phyloP scores from a whole-genome alignment of 2,329 filamentous ascomycete species.

The Trichoderma oligosporum region DNA sequence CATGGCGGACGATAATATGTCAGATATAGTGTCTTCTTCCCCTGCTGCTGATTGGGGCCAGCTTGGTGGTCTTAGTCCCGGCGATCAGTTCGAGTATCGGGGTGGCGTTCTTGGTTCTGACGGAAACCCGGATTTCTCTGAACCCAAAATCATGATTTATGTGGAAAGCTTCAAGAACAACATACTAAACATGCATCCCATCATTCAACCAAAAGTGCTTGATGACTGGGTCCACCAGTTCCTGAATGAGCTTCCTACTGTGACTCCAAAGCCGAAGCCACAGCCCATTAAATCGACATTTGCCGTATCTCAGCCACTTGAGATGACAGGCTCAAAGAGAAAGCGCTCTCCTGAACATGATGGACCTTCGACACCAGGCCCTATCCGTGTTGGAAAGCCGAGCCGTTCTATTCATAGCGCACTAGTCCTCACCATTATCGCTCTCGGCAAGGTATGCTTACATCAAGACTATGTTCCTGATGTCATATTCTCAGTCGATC shows the following conservation, averaged over 20 bases:
- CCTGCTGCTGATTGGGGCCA: slow-evolving; percentile 58
- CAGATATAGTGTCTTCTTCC: slow-evolving; percentile 52
- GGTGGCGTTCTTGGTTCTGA: slow-evolving; percentile 39
- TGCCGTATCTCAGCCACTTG: slow-evolving; percentile 30
- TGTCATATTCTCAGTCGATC: slow-evolving; percentile 44
- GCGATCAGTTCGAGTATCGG: slow-evolving; percentile 39
- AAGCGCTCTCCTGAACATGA: slow-evolving; percentile 51
- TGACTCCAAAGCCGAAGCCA: slow-evolving; percentile 27
- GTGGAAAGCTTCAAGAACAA: slow-evolving; percentile 57
- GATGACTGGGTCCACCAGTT: slow-evolving; percentile 52
- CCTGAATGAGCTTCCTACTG: slow-evolving; percentile 44
- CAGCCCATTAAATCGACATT: slow-evolving; percentile 33
- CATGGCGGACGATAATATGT: slow-evolving; percentile 44
- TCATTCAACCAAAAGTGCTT: slow-evolving; percentile 53
- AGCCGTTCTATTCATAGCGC: slow-evolving; percentile 73
- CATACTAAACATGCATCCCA: slow-evolving; percentile 63
- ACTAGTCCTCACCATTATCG: slow-evolving; percentile 76
- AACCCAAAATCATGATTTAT: slow-evolving; percentile 48
- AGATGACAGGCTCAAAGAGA: slow-evolving; percentile 45
- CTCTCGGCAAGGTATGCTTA: slow-evolving; percentile 77
- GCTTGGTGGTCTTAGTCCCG: slow-evolving; percentile 48
- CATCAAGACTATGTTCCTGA: slow-evolving; percentile 54
- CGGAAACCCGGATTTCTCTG: slow-evolving; percentile 53
- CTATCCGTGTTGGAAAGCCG: slow-evolving; percentile 46
- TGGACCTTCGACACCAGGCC: slow-evolving; percentile 29